Conservation (phyloP, 2,329 filamentous ascomycete species). For the Neonectria magnoliae region DNA sequence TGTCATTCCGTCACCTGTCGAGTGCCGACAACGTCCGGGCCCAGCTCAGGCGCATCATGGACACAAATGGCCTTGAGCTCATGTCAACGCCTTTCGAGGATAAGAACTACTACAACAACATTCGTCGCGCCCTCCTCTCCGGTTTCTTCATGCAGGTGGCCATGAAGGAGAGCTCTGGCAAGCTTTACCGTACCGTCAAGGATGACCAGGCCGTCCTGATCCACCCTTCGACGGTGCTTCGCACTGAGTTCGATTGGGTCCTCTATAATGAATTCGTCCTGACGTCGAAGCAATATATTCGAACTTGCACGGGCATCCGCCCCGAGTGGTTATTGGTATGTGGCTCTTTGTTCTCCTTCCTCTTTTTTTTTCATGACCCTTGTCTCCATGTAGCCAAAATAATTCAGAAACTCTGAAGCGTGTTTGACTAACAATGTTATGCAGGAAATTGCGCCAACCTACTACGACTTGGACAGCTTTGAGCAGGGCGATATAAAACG, state of each 20-base stretch:
- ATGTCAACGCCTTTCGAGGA: conserved; percentile 90
- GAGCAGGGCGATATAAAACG: conserved; percentile 87
- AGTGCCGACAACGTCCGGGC: conserved; percentile 94
- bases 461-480: conserved; percentile 88
- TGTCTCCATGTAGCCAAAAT: conserved; percentile 1
- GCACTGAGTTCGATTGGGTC: conserved; percentile 93
- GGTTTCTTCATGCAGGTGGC: conserved; percentile 99
- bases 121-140: conserved; percentile 87
- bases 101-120: conserved; percentile 98
- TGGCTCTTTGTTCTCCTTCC: not conserved
- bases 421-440: conserved; percentile 25
- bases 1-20: conserved; percentile 86
- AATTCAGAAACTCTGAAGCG: conserved; percentile 5
- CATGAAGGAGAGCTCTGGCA: conserved; percentile 88
- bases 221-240: conserved; percentile 91
- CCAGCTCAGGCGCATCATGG: conserved; percentile 97
- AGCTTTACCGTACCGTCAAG: conserved; percentile 95
- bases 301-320: conserved; percentile 89
- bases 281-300: conserved; percentile 97
- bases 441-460: conserved; percentile 90
- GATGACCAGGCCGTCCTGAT: conserved; percentile 94
- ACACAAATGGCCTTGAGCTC: conserved; percentile 86
- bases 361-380: not conserved
- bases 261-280: conserved; percentile 98
- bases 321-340: conserved; percentile 93